Base-by-base conservation (phyloP, 2,329 filamentous ascomycete species). In the Emmonsiellopsis sp. region DNA sequence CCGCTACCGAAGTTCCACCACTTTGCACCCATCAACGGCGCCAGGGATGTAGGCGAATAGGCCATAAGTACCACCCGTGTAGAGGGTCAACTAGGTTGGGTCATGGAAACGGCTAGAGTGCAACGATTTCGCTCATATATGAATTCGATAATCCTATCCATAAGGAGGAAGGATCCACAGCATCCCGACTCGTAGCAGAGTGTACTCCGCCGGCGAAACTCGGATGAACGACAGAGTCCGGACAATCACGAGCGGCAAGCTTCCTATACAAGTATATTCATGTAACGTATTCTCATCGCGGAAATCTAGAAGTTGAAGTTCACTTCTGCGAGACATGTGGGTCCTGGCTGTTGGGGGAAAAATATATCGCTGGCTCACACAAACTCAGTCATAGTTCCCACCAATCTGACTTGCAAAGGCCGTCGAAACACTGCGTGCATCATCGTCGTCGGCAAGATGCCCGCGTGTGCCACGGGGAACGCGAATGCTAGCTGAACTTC, bases 401-500 rank as follows among this genome's bases (percentile, higher is more conserved):
- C 88, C 90, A 61, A 96, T 84, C 71, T 97, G 93, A 74, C 90
- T 96, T 57, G 92, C 91, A 74, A 97, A 98, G 48, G 91, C 91
- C 51, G 93, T 97, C 65, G 89, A 95, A 64, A 97, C 83, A 71
- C 92, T 97, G 73, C 93, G 89, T 64, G 93, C 89, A 67, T 97
- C 93, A 61, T 98, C 93, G 61, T 98, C 93, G 57, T 86, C 77
- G 42, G 74, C 70, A 39, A 65, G 58, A 53, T 71, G 66, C 27
- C 73, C 70, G 11, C 69, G 65, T 43, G 66, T 61, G 42, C 71
- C 69, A 46, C 74, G 72, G 46, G 74, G 73, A 56, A 76, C 71
- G 50, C 77, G 72, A 55, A 74, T 73, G 64, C 69, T 74, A 57
- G 66, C 72, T 40, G 74, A 77, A 62, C 85, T 86, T 55, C 73